Evolutionary conservation across 2,329 filamentous ascomycete species (phyloP).

Genomic region (Fusarium odoratissimum): DNA sequence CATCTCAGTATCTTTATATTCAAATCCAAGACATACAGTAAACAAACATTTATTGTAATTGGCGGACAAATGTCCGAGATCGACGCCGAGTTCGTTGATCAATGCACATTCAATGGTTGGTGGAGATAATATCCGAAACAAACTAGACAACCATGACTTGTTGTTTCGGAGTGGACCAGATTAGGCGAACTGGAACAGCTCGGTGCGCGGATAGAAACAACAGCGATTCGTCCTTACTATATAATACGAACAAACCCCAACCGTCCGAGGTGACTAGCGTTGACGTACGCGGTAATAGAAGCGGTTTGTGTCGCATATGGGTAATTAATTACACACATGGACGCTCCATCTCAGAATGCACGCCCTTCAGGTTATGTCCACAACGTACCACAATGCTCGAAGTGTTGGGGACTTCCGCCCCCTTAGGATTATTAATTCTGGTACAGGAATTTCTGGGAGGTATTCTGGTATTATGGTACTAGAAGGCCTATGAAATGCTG

Average conservation of each 20-base stretch:
- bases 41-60: neutral
- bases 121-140: constrained; percentile 16
- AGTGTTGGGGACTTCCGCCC: neutral
- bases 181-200: neutral
- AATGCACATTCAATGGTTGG: neutral
- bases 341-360: rapidly evolving
- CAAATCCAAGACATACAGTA: no score
- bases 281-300: neutral
- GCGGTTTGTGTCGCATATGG: rapidly evolving
- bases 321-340: neutral
- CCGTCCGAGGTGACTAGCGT: neutral
- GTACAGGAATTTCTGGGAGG: neutral
- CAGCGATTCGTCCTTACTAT: neutral
- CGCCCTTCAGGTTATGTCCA: rapidly evolving
- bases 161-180: constrained; percentile 1
- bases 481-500: rapidly evolving
- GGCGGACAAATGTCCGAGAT: constrained; percentile 3
- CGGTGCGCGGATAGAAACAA: neutral
- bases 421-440: rapidly evolving
- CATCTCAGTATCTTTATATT: neutral
- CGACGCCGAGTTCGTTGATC: constrained; percentile 19
- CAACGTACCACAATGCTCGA: neutral
- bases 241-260: neutral
- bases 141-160: neutral
- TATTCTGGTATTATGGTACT: neutral